phyloP scores from a whole-genome alignment of 2,329 filamentous ascomycete genomes.

The Colletotrichum endophyticum region DNA sequence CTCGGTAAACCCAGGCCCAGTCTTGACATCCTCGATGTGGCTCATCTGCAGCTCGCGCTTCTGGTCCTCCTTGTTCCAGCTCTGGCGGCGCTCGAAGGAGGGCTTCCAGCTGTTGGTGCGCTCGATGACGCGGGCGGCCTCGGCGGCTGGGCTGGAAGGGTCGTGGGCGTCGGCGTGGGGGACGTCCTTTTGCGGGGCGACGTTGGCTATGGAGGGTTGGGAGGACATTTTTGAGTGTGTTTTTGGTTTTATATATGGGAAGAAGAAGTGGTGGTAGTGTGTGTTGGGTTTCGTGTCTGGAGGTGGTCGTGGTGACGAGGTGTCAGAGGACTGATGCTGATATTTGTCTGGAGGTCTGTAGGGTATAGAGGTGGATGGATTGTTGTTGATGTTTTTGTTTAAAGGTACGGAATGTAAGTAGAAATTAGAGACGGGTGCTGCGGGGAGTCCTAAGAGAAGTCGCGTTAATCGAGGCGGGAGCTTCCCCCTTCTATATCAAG shows the following conservation, averaged over 20 bases:
- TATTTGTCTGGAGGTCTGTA: neutral
- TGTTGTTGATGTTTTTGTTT: neutral
- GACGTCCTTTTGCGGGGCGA: neutral
- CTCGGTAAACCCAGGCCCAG: slow-evolving; percentile 49
- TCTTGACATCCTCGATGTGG: slow-evolving; percentile 37
- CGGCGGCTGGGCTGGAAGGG: slow-evolving; percentile 20
- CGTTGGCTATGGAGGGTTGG: neutral
- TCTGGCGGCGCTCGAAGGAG: slow-evolving; percentile 48
- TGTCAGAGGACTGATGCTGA: neutral
- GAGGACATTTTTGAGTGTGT: neutral
- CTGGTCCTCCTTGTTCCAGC: slow-evolving; percentile 59
- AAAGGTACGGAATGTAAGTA: neutral
- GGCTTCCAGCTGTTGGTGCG: slow-evolving; percentile 52
- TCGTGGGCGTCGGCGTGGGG: neutral
- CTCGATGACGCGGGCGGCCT: slow-evolving; percentile 35
- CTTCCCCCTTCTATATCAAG: neutral
- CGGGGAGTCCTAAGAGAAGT: neutral
- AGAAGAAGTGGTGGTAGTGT: neutral
- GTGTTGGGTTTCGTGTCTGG: neutral
- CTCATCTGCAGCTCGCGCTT: slow-evolving; percentile 57
- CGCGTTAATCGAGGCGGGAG: neutral
- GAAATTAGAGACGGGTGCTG: neutral
- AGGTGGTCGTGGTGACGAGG: no score
- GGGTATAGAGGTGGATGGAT: neutral
- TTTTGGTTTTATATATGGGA: neutral